Evolutionary conservation across 1,139 yeast species (phyloP), one percentile per base, ranked within the genome.

Genomic region (Pichia sp.): DNA sequence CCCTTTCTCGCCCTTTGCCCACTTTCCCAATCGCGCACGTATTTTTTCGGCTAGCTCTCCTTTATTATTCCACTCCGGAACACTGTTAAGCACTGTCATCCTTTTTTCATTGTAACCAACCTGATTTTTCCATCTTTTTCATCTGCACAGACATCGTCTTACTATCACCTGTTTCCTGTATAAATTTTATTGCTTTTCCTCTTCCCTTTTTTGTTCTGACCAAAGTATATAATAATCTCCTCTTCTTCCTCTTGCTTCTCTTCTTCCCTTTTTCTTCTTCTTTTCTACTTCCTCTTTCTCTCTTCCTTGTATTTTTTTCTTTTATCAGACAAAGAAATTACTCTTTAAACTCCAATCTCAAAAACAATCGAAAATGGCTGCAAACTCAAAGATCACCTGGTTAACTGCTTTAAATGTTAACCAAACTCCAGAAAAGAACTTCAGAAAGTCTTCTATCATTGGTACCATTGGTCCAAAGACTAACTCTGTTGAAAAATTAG

Each of bases 401-500:
- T 80, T 92, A 71, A 78, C 90, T 62, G 72, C 80, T 61, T 80
- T 92, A 68, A 84, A 92, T 73, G 79, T 84, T 61, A 70, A 79
- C 56, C 78, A 76, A 60, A 81, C 88, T 62, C 96, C 97, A 54
- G 87, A 85, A 68, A 79, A 82, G 70, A 82, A 82, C 68, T 77
- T 80, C 68, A 92, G 98, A 75, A 88, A 97, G 71, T 85, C 96
- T 52, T 85, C 97, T 55, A 92, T 92, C 72, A 90, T 92, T 65
- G 97, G 98, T 68, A 92, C 98, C 62, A 92, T 92, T 70, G 98
- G 89, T 62, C 99, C 99, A 64, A 89, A 88, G 76, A 87, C 97
- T 72, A 92, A 92, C 81, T 72, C 76, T 63, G 92, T 82, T 59
- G 97, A 90, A 65, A 77, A 79, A 60, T 73, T 92, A 68, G 89